Evolutionary conservation across 1,284 basidiomycete species (phyloP).

Genomic region (Malassezia pachydermatis): DNA sequence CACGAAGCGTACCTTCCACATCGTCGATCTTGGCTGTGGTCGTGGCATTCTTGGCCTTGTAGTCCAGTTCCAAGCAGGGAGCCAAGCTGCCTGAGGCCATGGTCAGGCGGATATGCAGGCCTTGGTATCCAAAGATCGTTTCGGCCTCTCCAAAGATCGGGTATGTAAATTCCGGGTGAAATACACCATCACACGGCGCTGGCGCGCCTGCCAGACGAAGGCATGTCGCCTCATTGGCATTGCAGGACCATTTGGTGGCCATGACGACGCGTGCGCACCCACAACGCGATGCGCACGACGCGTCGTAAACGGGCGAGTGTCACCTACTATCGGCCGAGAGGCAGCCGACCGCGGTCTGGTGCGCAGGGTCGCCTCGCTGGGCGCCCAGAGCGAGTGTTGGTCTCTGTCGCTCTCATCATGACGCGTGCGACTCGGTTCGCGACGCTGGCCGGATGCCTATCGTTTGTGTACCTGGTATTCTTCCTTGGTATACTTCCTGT

Average conservation of each 20-base stretch:
- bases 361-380: background rate
- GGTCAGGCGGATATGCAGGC: slow-evolving; percentile 55
- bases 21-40: slow-evolving; percentile 68
- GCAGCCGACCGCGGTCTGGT: too few relatives aligned
- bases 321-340: too few relatives aligned
- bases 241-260: slow-evolving; percentile 32
- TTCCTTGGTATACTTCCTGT: slow-evolving; percentile 19
- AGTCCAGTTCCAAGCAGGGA: slow-evolving; percentile 44
- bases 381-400: slow-evolving; percentile 5
- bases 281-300: too few relatives aligned
- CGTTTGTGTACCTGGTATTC: slow-evolving; percentile 20
- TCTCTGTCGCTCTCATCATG: slow-evolving; percentile 16
- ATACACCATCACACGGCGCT: slow-evolving; percentile 20
- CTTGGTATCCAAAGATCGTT: slow-evolving; percentile 88
- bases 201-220: slow-evolving; percentile 31
- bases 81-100: slow-evolving; percentile 77
- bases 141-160: slow-evolving; percentile 76
- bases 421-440: slow-evolving; percentile 20
- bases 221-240: slow-evolving; percentile 31
- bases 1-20: slow-evolving; percentile 64
- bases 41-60: slow-evolving; percentile 33
- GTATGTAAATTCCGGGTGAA: slow-evolving; percentile 42
- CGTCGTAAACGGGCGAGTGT: too few relatives aligned
- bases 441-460: background rate
- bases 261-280: slow-evolving; percentile 28